phyloP scores from a whole-genome alignment of 2,329 filamentous ascomycete genomes.

The Orbilia oligospora region DNA sequence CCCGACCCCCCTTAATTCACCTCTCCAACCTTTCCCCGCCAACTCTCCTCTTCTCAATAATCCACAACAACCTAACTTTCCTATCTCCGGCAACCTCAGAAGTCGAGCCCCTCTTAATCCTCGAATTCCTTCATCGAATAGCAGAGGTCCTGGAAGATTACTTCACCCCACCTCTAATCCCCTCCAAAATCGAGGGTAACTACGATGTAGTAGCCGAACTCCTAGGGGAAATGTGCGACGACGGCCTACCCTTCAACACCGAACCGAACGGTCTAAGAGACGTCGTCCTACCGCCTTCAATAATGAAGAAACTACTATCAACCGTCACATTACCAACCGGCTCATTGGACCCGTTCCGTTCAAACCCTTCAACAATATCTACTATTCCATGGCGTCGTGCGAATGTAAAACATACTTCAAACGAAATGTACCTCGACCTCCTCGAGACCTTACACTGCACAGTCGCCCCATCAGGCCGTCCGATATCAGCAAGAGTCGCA shows the following conservation, averaged over 20 bases:
- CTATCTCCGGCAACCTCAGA: conserved; percentile 87
- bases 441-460: conserved; percentile 91
- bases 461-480: conserved; percentile 88
- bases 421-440: conserved; percentile 96
- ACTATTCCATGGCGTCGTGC: conserved; percentile 89
- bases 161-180: conserved; percentile 86
- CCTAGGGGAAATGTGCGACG: conserved; percentile 96
- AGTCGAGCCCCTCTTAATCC: conserved; percentile 86
- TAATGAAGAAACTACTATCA: conserved; percentile 88
- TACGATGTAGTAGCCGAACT: conserved; percentile 96
- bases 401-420: conserved; percentile 95
- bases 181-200: conserved; percentile 86
- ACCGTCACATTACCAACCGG: conserved; percentile 83
- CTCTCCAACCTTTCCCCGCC: conserved; percentile 85
- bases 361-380: conserved; percentile 64
- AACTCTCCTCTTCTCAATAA: conserved; percentile 87
- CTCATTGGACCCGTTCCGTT: conserved; percentile 67
- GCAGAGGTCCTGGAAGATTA: conserved; percentile 96
- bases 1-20: conserved; percentile 88
- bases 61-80: conserved; percentile 89
- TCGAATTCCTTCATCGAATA: conserved; percentile 94
- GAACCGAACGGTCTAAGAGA: conserved; percentile 94
- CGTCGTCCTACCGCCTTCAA: conserved; percentile 89
- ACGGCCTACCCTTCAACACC: conserved; percentile 87
- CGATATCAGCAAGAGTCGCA: conserved; percentile 87